Conservation (phyloP, 1,284 basidiomycete species). For the Ceratobasidium sp. region DNA sequence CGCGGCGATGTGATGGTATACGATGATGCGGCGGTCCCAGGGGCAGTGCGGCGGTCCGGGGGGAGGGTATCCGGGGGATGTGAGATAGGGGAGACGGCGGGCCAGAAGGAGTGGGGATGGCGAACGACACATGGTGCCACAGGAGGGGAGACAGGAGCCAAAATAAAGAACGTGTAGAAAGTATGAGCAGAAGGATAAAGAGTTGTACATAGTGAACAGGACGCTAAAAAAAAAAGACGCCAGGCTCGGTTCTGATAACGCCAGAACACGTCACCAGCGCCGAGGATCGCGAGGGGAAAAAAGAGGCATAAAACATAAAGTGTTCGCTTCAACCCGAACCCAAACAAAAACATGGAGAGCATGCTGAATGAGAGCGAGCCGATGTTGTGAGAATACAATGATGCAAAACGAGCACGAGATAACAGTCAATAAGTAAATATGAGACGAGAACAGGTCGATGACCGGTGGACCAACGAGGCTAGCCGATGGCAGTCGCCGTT, state of each 20-base stretch:
- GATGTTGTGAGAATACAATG: slow-evolving; percentile 44
- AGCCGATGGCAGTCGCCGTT: slow-evolving; percentile 32
- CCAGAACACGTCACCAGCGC: slow-evolving; percentile 1
- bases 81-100: slow-evolving; percentile 18
- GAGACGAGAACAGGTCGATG: slow-evolving; percentile 17
- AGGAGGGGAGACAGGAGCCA: slow-evolving; percentile 11
- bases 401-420: slow-evolving; percentile 44
- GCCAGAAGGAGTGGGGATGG: not conserved
- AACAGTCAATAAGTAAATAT: slow-evolving; percentile 44
- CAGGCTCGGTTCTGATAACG: slow-evolving; percentile 3
- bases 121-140: slow-evolving; percentile 24
- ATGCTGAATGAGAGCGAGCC: slow-evolving; percentile 42
- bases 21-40: slow-evolving; percentile 26
- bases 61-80: slow-evolving; percentile 41
- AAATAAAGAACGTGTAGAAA: slow-evolving; percentile 43
- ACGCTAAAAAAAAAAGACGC: slow-evolving; percentile 11
- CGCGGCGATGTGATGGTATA: slow-evolving; percentile 25
- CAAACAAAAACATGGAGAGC: slow-evolving; percentile 43
- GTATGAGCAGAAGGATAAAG: slow-evolving; percentile 6
- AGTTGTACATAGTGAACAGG: slow-evolving; percentile 29
- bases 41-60: slow-evolving; percentile 19
- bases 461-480: slow-evolving; percentile 22
- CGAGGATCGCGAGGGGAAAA: slow-evolving; percentile 8
- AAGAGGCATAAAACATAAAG: slow-evolving; percentile 27
- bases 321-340: slow-evolving; percentile 44